Conservation (phyloP, 495 filamentous ascomycete genomes). For the Tuber indicum region DNA sequence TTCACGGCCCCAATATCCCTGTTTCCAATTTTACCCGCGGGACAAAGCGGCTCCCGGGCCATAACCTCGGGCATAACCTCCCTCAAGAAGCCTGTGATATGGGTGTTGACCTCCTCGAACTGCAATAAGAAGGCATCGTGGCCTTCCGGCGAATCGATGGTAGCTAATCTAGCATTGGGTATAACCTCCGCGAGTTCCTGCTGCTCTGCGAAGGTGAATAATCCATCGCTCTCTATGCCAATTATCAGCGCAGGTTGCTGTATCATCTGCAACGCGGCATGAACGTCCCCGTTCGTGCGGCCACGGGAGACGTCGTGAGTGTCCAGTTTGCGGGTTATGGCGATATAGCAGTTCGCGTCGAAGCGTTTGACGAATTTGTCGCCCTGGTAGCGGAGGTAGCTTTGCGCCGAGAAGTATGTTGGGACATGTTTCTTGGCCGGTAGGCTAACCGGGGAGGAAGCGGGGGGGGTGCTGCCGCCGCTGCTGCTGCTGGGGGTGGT, state of each 20-base stretch:
- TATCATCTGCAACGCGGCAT: constrained; percentile 69
- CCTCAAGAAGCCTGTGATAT: constrained; percentile 76
- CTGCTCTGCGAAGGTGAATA: constrained; percentile 96
- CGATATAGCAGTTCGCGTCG: constrained; percentile 97
- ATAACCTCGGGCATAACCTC: constrained; percentile 83
- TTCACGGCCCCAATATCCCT: constrained; percentile 42
- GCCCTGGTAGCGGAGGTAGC: constrained; percentile 96
- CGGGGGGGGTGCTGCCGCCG: not conserved
- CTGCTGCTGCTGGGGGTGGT: not conserved
- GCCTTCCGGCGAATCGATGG: constrained; percentile 86
- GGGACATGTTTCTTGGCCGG: constrained; percentile 46
- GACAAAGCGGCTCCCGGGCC: constrained; percentile 48
- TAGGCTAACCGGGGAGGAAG: not conserved
- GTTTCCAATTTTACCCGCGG: constrained; percentile 44
- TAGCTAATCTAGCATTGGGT: constrained; percentile 66
- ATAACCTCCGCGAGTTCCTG: constrained; percentile 81
- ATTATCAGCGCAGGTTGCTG: constrained; percentile 82
- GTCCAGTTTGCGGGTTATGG: constrained; percentile 97
- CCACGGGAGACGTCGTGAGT: constrained; percentile 87
- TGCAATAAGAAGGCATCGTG: constrained; percentile 95
- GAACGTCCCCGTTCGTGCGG: constrained; percentile 50
- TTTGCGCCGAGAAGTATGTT: constrained; percentile 94
- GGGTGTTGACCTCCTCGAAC: constrained; percentile 90
- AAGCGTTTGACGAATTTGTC: constrained; percentile 95
- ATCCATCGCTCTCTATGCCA: constrained; percentile 87